Evolutionary conservation across 768 basidiomycete genomes (phyloP).

Genomic region (Panaeolus papilionaceus): DNA sequence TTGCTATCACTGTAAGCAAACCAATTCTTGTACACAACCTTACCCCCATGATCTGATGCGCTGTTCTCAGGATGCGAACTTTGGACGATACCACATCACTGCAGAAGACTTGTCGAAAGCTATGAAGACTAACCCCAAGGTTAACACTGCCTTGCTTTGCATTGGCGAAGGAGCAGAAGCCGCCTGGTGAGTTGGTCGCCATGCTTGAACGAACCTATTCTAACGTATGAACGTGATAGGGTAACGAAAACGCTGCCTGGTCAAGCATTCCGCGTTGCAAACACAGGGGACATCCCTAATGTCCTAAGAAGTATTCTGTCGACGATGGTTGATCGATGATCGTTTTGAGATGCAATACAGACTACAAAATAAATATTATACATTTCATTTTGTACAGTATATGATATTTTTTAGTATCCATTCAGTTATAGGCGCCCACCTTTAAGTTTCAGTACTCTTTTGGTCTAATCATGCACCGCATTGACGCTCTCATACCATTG

Average conservation of each 20-base stretch:
- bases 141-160: slow-evolving; percentile 70
- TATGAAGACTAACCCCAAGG: slow-evolving; percentile 67
- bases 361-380: not conserved
- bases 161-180: slow-evolving; percentile 75
- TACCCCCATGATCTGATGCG: not conserved
- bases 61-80: slow-evolving; percentile 62
- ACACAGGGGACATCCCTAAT: slow-evolving; percentile 69
- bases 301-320: slow-evolving; percentile 68
- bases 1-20: slow-evolving; percentile 59
- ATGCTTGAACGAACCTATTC: not conserved
- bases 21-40: not conserved
- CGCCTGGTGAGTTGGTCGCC: slow-evolving; percentile 50
- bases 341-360: not conserved
- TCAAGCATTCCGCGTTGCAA: slow-evolving; percentile 61
- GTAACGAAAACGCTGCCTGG: slow-evolving; percentile 67
- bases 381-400: not conserved
- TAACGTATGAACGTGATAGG: slow-evolving; percentile 40
- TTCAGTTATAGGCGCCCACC: not conserved
- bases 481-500: slow-evolving; percentile 63
- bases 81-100: slow-evolving; percentile 65
- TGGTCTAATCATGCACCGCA: not conserved
- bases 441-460: not conserved
- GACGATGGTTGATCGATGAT: slow-evolving; percentile 54
- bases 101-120: slow-evolving; percentile 60
- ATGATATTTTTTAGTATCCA: not conserved